Base-by-base conservation (phyloP, 169 alveolate species). In the Plasmodium cynomolgi region DNA sequence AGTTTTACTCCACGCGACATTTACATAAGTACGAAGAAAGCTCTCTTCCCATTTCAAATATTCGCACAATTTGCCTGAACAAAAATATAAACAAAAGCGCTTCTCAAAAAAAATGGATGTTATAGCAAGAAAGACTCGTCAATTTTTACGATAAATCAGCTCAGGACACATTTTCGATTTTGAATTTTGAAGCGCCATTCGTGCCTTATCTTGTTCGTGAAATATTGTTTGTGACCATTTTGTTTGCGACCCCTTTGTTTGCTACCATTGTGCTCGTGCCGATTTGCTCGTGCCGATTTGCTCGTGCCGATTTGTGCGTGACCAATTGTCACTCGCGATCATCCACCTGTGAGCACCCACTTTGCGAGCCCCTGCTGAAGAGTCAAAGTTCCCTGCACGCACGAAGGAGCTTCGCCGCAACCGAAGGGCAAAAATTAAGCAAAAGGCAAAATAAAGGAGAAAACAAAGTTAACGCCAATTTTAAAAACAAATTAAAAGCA, bases 131-230 rank as follows among this genome's bases (percentile, higher is more conserved):
- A n/a, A 50, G 84, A 54, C 54, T 50, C 34, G 75, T 85, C 37
- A 74, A 39, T 85, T 50, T 31, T 84, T 68, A 84, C 74, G 81
- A 74, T 74, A 85, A 31, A 77, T 74, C 81, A 85, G 93, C 41
- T 73, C 80, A 44, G 93, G 83, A 84, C 26, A 84, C 50, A 75
- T 85, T 85, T 85, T 85, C 77, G 39, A 74, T 74, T 68, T 85
- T 85, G 80, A 74, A 74, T 41, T 74, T 84, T 37, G 34, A 50
- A 41, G 74, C 44, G 47, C 77, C 77, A 44, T 75, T 84, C 34
- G 79, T 50, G 44, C 34, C 73, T 20, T 84, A 74, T 15, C 11
- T 7, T 77, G 47, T 77, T 29, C n/a, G 29, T 77, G 58, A n/a
- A 26, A 20, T 2, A 1, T 62, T 23, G 11, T 62, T 20, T 62